These are phyloP conservation scores for Termitomyces sp. DNA, from an alignment of 768 basidiomycete genomes.

Conservation along the genomic window DNA sequence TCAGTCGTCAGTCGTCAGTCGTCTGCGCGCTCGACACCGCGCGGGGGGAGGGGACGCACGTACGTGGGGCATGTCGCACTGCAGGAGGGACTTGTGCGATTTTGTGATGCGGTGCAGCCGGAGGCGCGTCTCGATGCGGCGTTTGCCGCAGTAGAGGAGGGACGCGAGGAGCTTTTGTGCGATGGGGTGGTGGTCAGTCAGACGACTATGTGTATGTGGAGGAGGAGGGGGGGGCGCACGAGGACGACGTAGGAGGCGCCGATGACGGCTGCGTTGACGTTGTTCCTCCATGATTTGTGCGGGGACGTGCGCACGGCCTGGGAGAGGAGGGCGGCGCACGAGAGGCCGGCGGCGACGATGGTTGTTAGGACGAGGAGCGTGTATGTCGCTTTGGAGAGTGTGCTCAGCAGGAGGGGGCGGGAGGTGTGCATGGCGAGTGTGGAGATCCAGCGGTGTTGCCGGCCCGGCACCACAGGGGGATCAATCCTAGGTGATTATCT, in stretches of 20 bases:
- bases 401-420: no score
- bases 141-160: slow-evolving; percentile 58
- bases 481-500: no score
- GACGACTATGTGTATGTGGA: not conserved
- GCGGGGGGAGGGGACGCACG: slow-evolving; percentile 15
- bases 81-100: slow-evolving; percentile 44
- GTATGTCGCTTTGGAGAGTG: slow-evolving; percentile 53
- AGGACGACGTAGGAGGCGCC: slow-evolving; percentile 67
- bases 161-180: slow-evolving; percentile 46
- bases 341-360: slow-evolving; percentile 52
- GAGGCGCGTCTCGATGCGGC: slow-evolving; percentile 59
- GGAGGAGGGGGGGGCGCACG: slow-evolving; percentile 33
- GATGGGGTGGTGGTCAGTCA: not conserved
- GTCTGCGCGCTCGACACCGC: no score
- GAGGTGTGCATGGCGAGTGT: no score
- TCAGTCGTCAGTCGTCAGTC: no score
- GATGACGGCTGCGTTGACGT: slow-evolving; percentile 65
- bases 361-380: slow-evolving; percentile 43
- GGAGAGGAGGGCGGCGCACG: slow-evolving; percentile 58
- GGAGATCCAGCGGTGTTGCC: no score
- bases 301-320: slow-evolving; percentile 69
- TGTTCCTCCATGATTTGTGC: slow-evolving; percentile 46
- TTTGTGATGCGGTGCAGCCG: slow-evolving; percentile 67
- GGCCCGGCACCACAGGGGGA: no score
- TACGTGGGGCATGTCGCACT: slow-evolving; percentile 59